Evolutionary conservation across 192 early-diverging fungal genomes (phyloP).

Genomic region (Linderina pennispora): DNA sequence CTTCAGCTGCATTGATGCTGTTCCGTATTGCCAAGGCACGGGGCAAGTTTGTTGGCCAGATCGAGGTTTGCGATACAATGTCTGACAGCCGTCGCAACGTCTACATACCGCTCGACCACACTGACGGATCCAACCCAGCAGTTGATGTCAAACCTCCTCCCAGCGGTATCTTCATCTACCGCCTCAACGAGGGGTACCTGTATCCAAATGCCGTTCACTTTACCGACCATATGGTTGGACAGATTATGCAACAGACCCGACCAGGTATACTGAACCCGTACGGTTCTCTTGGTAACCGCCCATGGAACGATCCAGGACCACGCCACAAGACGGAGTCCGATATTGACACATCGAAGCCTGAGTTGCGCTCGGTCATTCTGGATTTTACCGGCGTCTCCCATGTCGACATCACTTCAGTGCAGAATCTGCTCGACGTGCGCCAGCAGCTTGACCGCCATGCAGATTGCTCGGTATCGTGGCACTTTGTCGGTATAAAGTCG

Average conservation of each 20-base stretch:
- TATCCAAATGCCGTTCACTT: neutral
- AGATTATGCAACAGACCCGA: conserved; percentile 19
- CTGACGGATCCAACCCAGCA: neutral
- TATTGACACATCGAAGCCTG: conserved; percentile 16
- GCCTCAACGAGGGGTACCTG: neutral
- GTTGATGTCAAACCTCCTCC: neutral
- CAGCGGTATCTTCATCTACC: neutral
- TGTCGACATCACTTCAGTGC: conserved; percentile 63
- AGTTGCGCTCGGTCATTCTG: conserved; percentile 57
- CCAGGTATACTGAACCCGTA: conserved; percentile 11
- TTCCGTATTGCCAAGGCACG: conserved; percentile 49
- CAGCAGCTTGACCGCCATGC: conserved; percentile 34
- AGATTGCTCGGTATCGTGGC: conserved; percentile 29
- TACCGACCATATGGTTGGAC: conserved; percentile 13
- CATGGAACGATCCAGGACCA: conserved; percentile 29
- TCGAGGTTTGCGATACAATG: neutral
- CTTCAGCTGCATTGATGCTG: too few species aligned
- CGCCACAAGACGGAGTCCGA: conserved; percentile 9
- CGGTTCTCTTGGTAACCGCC: conserved; percentile 10
- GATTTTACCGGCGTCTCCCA: conserved; percentile 63
- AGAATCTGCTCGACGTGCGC: conserved; percentile 52
- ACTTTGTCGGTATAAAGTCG: conserved; percentile 20
- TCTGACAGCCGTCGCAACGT: conserved; percentile 37
- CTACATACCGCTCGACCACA: conserved; percentile 49
- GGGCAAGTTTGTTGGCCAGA: neutral